These are phyloP conservation scores for Salix suchowensis DNA, from an alignment of 345 rosid genomes.

Conservation along the genomic window DNA sequence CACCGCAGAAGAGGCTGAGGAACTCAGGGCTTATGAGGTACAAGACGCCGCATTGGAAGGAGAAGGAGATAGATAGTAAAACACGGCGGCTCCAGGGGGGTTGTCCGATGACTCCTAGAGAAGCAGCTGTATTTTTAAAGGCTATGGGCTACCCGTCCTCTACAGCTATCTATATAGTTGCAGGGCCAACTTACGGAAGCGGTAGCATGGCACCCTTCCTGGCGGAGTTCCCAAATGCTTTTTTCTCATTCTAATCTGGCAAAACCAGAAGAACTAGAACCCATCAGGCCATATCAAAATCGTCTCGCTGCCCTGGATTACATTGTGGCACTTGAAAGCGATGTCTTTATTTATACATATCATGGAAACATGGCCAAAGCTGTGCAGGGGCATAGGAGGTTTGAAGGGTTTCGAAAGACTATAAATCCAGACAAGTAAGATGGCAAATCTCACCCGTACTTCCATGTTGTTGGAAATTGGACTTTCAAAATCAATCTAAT, in stretches of 20 bases:
- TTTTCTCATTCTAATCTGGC: conserved; percentile 74
- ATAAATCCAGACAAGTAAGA: conserved; percentile 78
- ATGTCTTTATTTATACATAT: conserved; percentile 84
- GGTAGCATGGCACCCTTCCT: conserved; percentile 72
- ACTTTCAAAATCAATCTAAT: neutral
- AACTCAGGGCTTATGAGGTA: conserved; percentile 80
- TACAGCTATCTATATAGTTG: conserved; percentile 84
- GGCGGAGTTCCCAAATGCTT: conserved; percentile 77
- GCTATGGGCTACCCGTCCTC: conserved; percentile 93
- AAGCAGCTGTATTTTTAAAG: conserved; percentile 87
- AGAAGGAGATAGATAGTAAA: conserved; percentile 80
- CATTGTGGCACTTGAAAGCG: conserved; percentile 83
- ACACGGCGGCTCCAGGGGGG: conserved; percentile 76
- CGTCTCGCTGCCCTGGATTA: conserved; percentile 94
- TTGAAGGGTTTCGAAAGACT: conserved; percentile 79
- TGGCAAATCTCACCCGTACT: neutral
- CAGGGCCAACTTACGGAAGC: conserved; percentile 80
- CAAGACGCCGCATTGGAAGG: conserved; percentile 86
- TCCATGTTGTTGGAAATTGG: neutral
- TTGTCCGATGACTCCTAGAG: conserved; percentile 97
- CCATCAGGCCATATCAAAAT: conserved; percentile 69
- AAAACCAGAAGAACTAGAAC: conserved; percentile 73
- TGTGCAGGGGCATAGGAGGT: conserved; percentile 86
- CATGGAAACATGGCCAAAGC: conserved; percentile 99
- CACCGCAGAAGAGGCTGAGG: conserved; percentile 61